Evolutionary conservation across 306 rosid species (phyloP).

Genomic region (Vigna nakashimae): DNA sequence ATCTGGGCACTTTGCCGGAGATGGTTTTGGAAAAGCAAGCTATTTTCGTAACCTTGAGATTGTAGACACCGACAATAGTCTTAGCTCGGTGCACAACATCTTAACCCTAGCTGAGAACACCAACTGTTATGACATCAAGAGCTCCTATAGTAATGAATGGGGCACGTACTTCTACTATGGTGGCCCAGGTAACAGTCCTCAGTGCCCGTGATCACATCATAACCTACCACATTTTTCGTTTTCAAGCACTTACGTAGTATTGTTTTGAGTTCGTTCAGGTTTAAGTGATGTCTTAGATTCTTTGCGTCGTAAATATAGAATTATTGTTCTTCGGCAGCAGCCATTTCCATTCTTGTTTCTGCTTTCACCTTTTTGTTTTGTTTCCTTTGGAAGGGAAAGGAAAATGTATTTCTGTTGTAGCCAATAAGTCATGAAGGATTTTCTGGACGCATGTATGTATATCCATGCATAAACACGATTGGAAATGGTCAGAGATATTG

Average conservation of each 20-base stretch:
- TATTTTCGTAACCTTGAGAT: constrained; percentile 88
- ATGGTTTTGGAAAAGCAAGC: constrained; percentile 93
- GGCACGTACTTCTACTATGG: constrained; percentile 94
- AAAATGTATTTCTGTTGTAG: constrained; percentile 20
- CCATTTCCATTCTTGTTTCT: constrained; percentile 50
- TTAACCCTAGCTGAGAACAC: constrained; percentile 81
- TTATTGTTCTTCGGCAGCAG: not conserved
- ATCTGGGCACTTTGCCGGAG: constrained; percentile 77
- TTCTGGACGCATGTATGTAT: not conserved
- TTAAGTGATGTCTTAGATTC: constrained; percentile 28
- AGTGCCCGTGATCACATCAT: constrained; percentile 49
- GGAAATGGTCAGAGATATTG: constrained; percentile 5
- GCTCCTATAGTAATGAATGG: constrained; percentile 75
- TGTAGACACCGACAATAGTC: constrained; percentile 85
- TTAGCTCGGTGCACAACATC: constrained; percentile 62
- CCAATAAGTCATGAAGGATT: constrained; percentile 10
- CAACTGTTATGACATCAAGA: constrained; percentile 75
- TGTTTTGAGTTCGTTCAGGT: constrained; percentile 5
- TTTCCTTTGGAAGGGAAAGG: constrained; percentile 34
- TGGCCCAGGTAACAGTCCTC: constrained; percentile 78
- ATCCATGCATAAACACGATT: constrained; percentile 38
- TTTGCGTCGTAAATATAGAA: constrained; percentile 48
- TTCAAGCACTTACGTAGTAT: not conserved
- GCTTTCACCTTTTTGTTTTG: constrained; percentile 38
- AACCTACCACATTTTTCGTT: not conserved